These are phyloP conservation scores for Saitozyma sp. DNA, from an alignment of 768 basidiomycete species.

Conservation along the genomic window DNA sequence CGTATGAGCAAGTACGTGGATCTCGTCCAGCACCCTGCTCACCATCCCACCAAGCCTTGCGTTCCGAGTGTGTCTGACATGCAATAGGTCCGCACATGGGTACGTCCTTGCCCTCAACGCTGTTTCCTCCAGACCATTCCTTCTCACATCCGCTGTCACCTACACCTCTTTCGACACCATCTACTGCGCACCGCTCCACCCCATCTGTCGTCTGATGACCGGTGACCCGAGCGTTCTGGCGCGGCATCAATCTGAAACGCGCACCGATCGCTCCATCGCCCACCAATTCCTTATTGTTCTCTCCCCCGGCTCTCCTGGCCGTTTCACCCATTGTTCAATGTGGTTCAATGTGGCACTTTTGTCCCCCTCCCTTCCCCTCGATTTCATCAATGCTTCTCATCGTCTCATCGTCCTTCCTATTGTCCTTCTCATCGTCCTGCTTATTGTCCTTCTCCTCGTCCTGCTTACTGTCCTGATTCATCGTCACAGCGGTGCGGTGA, in stretches of 20 bases:
- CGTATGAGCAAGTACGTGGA: constrained; percentile 37
- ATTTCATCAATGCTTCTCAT: neutral
- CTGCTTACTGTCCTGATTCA: neutral
- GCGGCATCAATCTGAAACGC: neutral
- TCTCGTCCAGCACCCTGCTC: too few species aligned
- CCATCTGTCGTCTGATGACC: neutral
- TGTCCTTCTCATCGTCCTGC: neutral
- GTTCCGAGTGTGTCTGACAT: too few species aligned
- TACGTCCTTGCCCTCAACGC: constrained; percentile 18
- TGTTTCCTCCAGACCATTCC: neutral
- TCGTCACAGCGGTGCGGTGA: neutral
- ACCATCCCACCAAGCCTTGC: too few species aligned
- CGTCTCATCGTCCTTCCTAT: neutral
- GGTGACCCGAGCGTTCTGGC: too few species aligned
- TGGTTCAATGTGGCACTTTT: constrained; percentile 3
- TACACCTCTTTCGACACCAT: neutral
- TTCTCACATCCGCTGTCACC: constrained; percentile 5
- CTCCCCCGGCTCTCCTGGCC: neutral
- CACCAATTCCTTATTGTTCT: constrained; percentile 9
- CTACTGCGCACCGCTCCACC: constrained; percentile 4
- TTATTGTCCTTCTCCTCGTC: constrained; percentile 9
- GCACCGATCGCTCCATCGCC: constrained; percentile 4
- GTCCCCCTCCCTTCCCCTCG: neutral
- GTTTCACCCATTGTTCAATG: neutral
- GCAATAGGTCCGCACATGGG: constrained; percentile 48